phyloP scores from a whole-genome alignment of 2,329 filamentous ascomycete genomes.

The Ascochyta pisi region DNA sequence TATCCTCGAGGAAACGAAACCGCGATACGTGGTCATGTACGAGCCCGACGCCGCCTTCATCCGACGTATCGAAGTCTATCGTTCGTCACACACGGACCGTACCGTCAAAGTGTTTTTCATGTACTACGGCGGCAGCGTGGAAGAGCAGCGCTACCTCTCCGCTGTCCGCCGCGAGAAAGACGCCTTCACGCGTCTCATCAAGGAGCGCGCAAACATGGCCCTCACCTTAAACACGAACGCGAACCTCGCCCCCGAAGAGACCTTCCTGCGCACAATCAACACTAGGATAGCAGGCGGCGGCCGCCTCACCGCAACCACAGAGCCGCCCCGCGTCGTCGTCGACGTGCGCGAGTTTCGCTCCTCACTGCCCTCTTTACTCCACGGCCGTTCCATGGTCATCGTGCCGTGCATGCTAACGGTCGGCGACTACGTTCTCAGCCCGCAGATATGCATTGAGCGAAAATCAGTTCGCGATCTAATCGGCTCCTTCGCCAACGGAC shows the following conservation, averaged over 20 bases:
- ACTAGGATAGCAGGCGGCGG: constrained; percentile 96
- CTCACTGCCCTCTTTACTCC: constrained; percentile 86
- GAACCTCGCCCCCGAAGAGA: constrained; percentile 81
- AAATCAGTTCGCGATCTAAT: constrained; percentile 94
- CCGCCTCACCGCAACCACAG: constrained; percentile 78
- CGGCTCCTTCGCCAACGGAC: constrained; percentile 87
- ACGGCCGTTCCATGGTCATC: constrained; percentile 85
- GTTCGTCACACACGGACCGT: constrained; percentile 88
- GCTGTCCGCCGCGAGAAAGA: constrained; percentile 95
- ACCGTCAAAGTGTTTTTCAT: constrained; percentile 95
- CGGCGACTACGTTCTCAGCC: constrained; percentile 92
- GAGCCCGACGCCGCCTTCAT: constrained; percentile 96
- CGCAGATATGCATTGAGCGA: constrained; percentile 89
- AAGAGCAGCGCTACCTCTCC: constrained; percentile 92
- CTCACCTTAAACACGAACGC: constrained; percentile 75
- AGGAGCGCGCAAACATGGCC: constrained; percentile 92
- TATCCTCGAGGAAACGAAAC: constrained; percentile 91
- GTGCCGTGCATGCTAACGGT: constrained; percentile 96
- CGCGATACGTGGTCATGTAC: constrained; percentile 98
- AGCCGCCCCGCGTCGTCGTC: constrained; percentile 89
- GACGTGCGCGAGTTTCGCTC: constrained; percentile 97
- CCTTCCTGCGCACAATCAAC: constrained; percentile 93
- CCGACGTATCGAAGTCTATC: constrained; percentile 90
- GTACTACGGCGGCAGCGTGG: constrained; percentile 93
- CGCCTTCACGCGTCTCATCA: constrained; percentile 91